A percentile compares a stretch with the other conserved stretches of the same genome.
Conservation (phyloP, 805 yeast genomes). For the Cyberlindnera petersonii region DNA sequence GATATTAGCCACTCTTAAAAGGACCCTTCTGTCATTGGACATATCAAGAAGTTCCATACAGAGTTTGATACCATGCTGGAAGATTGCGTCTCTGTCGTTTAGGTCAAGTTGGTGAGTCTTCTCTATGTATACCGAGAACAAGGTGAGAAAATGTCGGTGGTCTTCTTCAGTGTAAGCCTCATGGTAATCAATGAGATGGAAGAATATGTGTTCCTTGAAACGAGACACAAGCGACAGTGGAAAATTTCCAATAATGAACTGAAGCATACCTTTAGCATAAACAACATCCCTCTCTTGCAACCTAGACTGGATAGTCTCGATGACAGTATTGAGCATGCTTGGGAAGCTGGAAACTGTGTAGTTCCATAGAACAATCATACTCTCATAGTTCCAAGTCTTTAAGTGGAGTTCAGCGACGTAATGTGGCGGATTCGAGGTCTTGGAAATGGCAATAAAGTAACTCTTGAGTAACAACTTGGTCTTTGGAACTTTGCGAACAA, state of each 20-base stretch:
- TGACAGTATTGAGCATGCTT: neutral
- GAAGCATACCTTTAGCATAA: constrained; percentile 8
- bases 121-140: constrained; percentile 6
- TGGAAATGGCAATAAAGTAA: constrained; percentile 11
- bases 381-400: constrained; percentile 1
- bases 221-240: constrained; percentile 1
- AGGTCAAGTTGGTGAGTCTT: neutral
- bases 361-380: constrained; percentile 1
- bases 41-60: constrained; percentile 1
- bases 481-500: constrained; percentile 12
- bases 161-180: constrained; percentile 1
- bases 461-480: constrained; percentile 9
- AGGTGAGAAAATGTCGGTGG: neutral
- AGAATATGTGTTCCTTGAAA: constrained; percentile 14
- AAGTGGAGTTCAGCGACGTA: constrained; percentile 1
- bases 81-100: constrained; percentile 1
- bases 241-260: neutral
- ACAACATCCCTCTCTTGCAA: constrained; percentile 6
- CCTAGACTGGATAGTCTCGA: neutral
- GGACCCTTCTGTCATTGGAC: neutral
- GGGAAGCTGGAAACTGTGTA: constrained; percentile 1
- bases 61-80: constrained; percentile 8
- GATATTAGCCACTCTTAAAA: neutral
- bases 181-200: constrained; percentile 15
- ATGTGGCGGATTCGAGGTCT: constrained; percentile 1